These are phyloP conservation scores for Sanghuangporus sanghuang DNA, from an alignment of 1,284 basidiomycete genomes.

Conservation along the genomic window DNA sequence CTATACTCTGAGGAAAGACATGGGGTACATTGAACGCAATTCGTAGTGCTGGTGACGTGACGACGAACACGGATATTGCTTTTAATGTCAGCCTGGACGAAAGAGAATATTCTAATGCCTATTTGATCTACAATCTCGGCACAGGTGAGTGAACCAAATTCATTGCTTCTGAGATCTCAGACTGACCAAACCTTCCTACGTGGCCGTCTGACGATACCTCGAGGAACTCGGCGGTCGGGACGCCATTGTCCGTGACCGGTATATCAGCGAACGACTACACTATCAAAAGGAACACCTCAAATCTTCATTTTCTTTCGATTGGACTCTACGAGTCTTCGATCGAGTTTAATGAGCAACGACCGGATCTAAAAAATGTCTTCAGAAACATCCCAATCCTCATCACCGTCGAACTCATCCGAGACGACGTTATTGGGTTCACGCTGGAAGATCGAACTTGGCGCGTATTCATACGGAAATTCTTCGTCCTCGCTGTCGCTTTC, in stretches of 20 bases:
- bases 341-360: no score
- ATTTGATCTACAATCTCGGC: conserved; percentile 64
- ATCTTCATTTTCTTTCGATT: no score
- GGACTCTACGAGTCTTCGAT: no score
- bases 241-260: conserved; percentile 68
- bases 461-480: background rate
- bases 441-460: background rate
- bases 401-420: no score
- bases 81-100: conserved; percentile 88
- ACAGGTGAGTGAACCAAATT: background rate
- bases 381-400: no score
- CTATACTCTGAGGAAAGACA: conserved; percentile 1
- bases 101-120: conserved; percentile 82
- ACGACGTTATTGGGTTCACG: no score
- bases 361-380: no score
- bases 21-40: background rate
- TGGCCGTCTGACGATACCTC: conserved; percentile 86
- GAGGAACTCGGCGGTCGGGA: conserved; percentile 79
- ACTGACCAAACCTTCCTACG: conserved; percentile 83
- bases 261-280: conserved; percentile 85
- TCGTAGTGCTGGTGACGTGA: conserved; percentile 24
- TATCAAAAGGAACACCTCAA: no score
- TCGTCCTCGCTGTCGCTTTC: background rate
- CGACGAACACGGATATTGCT: conserved; percentile 73
- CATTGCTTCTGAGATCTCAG: background rate